Conservation (phyloP, 2,329 filamentous ascomycete species). For the Dactylellina drechsleri region DNA sequence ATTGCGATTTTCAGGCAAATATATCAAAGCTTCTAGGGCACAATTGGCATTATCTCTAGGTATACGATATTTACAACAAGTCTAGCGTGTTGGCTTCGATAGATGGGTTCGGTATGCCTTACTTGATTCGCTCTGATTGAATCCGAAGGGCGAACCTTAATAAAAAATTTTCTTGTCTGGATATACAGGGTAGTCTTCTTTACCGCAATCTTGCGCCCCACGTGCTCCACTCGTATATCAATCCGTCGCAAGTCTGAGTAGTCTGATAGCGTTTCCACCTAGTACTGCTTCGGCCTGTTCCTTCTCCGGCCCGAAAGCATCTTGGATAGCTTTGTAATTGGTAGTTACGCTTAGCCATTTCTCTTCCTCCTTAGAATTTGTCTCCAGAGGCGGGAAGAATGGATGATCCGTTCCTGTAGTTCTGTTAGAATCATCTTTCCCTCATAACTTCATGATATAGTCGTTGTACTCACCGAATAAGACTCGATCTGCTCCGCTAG, state of each 20-base stretch:
- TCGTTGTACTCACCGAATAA: constrained; percentile 72
- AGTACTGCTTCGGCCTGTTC: constrained; percentile 61
- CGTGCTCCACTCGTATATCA: constrained; percentile 29
- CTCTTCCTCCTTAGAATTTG: constrained; percentile 55
- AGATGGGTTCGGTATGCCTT: background rate
- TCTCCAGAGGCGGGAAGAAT: constrained; percentile 83
- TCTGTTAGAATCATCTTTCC: constrained; percentile 34
- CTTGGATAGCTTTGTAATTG: constrained; percentile 64
- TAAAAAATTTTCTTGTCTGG: constrained; percentile 14
- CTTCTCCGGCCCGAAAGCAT: constrained; percentile 59
- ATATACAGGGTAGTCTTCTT: background rate
- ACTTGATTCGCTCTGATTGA: constrained; percentile 9
- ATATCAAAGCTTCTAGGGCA: constrained; percentile 15
- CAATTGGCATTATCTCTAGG: constrained; percentile 7
- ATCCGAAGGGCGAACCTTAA: constrained; percentile 17
- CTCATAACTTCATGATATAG: background rate
- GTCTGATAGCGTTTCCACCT: constrained; percentile 64
- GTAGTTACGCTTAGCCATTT: constrained; percentile 65
- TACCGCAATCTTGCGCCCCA: constrained; percentile 18
- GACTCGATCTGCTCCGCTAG: constrained; percentile 73
- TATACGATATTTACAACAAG: constrained; percentile 16
- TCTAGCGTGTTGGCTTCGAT: constrained; percentile 13
- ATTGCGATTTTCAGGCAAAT: constrained; percentile 37
- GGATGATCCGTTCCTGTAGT: constrained; percentile 76
- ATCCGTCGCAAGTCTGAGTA: constrained; percentile 60